Percentiles rank a stretch among this genome's conserved stretches.
These are phyloP conservation scores for Dittrichia graveolens DNA, from an alignment of 129 eudicot species.

Conservation along the genomic window DNA sequence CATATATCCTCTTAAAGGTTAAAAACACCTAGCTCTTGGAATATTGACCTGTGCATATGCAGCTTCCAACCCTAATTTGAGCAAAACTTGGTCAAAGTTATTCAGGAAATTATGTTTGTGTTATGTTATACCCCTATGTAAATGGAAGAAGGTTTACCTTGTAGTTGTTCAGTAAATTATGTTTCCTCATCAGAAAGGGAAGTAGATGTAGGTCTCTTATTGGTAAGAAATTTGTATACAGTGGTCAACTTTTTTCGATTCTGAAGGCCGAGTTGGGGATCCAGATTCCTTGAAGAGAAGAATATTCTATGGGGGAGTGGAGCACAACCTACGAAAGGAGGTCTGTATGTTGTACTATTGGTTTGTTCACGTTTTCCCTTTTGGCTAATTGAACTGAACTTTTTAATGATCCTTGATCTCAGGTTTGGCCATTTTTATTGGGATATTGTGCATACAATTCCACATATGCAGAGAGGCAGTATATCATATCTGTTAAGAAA, in stretches of 20 bases:
- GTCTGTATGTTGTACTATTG: slow-evolving; percentile 38
- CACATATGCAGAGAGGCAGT: slow-evolving; percentile 87
- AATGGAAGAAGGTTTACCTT: slow-evolving; percentile 5
- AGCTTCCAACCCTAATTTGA: neutral
- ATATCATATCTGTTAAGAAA: slow-evolving; percentile 62
- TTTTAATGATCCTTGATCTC: slow-evolving; percentile 17
- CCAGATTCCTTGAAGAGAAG: slow-evolving; percentile 70
- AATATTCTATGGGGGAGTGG: slow-evolving; percentile 93
- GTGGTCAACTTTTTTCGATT: slow-evolving; percentile 84
- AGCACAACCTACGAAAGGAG: slow-evolving; percentile 80
- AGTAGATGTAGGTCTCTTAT: slow-evolving; percentile 3
- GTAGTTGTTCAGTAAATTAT: neutral
- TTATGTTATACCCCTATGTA: neutral
- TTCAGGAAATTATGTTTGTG: neutral
- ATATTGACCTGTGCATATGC: slow-evolving; percentile 4
- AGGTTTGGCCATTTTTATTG: slow-evolving; percentile 88
- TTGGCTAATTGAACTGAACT: slow-evolving; percentile 7
- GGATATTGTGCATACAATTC: slow-evolving; percentile 76
- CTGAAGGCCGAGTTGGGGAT: slow-evolving; percentile 80
- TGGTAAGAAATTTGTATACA: slow-evolving; percentile 40
- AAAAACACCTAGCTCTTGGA: slow-evolving; percentile 6
- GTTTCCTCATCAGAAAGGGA: neutral
- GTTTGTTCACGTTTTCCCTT: neutral
- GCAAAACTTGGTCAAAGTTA: neutral
- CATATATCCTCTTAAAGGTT: neutral